Conservation (phyloP, 2,329 filamentous ascomycete species). For the Balansia obtecta region DNA sequence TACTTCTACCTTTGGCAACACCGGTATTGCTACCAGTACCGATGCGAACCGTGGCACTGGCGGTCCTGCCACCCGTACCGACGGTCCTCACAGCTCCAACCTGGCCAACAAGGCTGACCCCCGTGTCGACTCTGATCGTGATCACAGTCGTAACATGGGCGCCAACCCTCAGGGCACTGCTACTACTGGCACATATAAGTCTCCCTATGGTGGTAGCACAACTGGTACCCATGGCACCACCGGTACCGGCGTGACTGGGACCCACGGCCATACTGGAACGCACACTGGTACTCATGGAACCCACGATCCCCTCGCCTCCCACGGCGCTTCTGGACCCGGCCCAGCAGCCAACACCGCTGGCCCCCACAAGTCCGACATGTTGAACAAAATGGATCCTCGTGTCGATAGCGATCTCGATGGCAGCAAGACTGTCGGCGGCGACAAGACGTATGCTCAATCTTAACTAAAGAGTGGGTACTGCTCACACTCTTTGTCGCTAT, state of each 20-base stretch:
- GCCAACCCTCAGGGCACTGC: conserved; percentile 18
- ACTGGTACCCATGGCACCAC: conserved; percentile 2
- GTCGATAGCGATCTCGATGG: conserved; percentile 45
- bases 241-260: conserved; percentile 7
- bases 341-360: conserved; percentile 23
- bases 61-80: conserved; percentile 17
- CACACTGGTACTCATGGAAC: conserved; percentile 3
- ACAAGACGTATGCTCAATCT: conserved; percentile 32
- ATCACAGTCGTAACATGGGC: conserved; percentile 23
- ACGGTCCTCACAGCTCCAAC: conserved; percentile 35
- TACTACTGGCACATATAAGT: conserved; percentile 3
- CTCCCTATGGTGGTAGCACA: too few species aligned
- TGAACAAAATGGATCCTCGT: conserved; percentile 43
- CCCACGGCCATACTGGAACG: conserved; percentile 6
- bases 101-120: conserved; percentile 39
- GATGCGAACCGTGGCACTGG: conserved; percentile 8
- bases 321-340: conserved; percentile 13
- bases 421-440: conserved; percentile 39
- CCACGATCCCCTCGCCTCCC: not conserved
- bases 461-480: conserved; percentile 16
- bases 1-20: too few species aligned
- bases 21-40: not conserved
- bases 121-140: conserved; percentile 39
- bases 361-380: conserved; percentile 36
- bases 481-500: not conserved